These are phyloP conservation scores for Phoenix roebelenii DNA, from an alignment of 176 grass and related monocot species.

Conservation along the genomic window DNA sequence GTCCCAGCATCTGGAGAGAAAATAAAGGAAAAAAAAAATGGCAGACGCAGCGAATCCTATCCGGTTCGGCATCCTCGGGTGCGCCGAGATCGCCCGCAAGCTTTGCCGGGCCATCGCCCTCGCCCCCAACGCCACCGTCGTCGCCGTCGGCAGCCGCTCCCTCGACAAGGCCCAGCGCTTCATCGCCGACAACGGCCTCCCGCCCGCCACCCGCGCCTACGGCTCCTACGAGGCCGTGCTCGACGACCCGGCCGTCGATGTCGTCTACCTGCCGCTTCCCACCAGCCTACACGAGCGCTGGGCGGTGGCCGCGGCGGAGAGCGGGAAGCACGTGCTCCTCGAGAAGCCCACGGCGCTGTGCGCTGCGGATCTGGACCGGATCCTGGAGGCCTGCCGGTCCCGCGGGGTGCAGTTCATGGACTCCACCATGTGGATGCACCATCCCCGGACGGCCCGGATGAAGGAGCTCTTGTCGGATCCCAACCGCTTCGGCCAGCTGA, in stretches of 20 bases:
- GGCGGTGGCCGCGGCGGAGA: constrained; percentile 49
- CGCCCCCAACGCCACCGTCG: constrained; percentile 24
- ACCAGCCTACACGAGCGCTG: constrained; percentile 56
- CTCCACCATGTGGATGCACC: constrained; percentile 91
- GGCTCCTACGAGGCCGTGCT: constrained; percentile 63
- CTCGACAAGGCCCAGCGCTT: constrained; percentile 59
- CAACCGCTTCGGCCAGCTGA: constrained; percentile 25
- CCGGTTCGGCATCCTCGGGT: constrained; percentile 68
- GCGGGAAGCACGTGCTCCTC: constrained; percentile 69
- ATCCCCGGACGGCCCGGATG: constrained; percentile 81
- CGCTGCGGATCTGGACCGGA: constrained; percentile 51
- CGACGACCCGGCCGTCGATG: constrained; percentile 53
- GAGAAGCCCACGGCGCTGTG: constrained; percentile 82
- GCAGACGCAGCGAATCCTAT: constrained; percentile 22
- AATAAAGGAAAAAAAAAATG: neutral
- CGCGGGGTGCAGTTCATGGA: constrained; percentile 74
- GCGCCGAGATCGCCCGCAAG: constrained; percentile 72
- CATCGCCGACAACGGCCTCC: constrained; percentile 41
- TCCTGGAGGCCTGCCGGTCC: constrained; percentile 51
- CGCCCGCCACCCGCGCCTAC: constrained; percentile 21
- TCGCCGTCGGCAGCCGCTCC: constrained; percentile 51
- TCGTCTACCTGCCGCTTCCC: constrained; percentile 66
- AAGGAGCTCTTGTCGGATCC: constrained; percentile 46
- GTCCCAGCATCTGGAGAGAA: too few species aligned
- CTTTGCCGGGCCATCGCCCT: constrained; percentile 52